Conservation (phyloP, 768 basidiomycete species). For the Lentinula boryana region DNA sequence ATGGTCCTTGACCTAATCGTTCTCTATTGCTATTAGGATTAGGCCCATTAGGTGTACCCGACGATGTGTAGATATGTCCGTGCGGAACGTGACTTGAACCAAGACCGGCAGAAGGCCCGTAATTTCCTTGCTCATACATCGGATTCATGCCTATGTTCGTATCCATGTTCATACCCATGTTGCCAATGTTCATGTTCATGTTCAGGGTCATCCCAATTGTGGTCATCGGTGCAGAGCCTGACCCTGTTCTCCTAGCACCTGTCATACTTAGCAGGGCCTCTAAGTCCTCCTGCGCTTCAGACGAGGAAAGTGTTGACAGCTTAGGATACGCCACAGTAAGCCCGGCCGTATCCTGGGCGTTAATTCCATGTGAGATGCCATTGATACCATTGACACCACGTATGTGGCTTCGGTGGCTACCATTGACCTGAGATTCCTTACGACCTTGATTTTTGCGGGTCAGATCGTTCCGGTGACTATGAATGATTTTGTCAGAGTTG, state of each 20-base stretch:
- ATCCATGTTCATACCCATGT: background rate
- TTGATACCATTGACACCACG: conserved; percentile 1
- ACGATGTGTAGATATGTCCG: background rate
- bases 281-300: conserved; percentile 47
- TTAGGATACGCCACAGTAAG: conserved; percentile 33
- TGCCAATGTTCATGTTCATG: background rate
- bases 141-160: background rate
- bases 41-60: background rate
- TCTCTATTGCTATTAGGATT: background rate
- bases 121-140: background rate
- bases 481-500: conserved; percentile 10
- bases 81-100: background rate
- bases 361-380: conserved; percentile 20
- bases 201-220: background rate
- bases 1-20: background rate
- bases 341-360: conserved; percentile 15
- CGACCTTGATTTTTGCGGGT: background rate
- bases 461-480: background rate
- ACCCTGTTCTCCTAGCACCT: background rate
- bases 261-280: conserved; percentile 31
- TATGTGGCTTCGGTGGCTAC: background rate
- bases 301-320: conserved; percentile 37
- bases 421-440: conserved; percentile 16
- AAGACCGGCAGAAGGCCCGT: background rate
- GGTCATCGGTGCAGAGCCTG: background rate